Evolutionary conservation across 192 early-diverging fungal species (phyloP), one percentile per base, ranked within the genome.

Genomic region (Kappamyces sp.): DNA sequence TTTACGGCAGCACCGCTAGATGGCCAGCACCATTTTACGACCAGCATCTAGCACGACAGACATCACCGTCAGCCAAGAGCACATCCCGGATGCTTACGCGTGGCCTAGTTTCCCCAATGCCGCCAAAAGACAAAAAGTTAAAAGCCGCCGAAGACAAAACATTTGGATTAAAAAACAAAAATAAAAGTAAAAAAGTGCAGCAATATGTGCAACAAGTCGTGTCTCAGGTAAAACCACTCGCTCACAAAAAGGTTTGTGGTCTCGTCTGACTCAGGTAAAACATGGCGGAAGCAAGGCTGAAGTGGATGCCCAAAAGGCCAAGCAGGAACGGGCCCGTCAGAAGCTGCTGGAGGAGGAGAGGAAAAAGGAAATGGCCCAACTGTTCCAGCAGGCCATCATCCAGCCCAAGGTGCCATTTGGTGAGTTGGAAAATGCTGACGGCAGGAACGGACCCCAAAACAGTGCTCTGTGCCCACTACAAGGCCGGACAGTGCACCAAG

Each of bases 161-260:
- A 46, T 97, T 99, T 77, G 93, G 97, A 43, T 78, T 99, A 47
- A 99, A 99, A 68, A 97, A 97, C 80, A 97, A 97, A 73, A 97
- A 98, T 77, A 93, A 91, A 61, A 94, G 91, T 33, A 80, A 80
- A 54, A 99, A 99, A 74, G 92, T 94, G 32, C 36, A 63, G 2
- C 79, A 88, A 53, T 95, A 90, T 84, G 91, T 99, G 48, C 78
- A 94, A 69, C 88, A 92, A 66, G 92, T 97, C 23, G 74, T 93
- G 67, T 67, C 76, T 51, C 97, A 99, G 71, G 90, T 23, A 23
- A 23, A 86, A 52, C 70, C 75, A 66, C 60, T 73, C 7, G 31
- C 64, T 32, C 66, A 62, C 3, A 66, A 66, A 23, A 23, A 23
- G 23, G 23, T 23, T 47, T 39, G 38, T 39, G 58, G 42, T 33